Evolutionary conservation across 495 filamentous ascomycete species (phyloP), one percentile per base, ranked within the genome.

Genomic region (Xylaria scruposa): DNA sequence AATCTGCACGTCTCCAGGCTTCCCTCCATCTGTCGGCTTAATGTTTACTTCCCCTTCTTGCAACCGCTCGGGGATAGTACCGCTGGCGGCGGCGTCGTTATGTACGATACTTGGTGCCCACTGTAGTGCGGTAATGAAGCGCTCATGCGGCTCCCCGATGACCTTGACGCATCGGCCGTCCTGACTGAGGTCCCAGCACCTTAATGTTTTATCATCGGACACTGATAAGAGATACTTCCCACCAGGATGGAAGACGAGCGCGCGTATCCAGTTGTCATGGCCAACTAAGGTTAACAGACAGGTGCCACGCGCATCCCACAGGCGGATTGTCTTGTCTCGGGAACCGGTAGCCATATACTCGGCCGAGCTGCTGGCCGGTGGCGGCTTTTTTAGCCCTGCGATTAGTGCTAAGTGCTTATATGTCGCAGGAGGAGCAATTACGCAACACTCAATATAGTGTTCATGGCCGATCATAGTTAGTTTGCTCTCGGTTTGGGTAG

Each of bases 241-340:
- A 8, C 91, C 91, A 1, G 93, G 93, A 73, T 95, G 93, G 77
- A 93, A 95, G 33, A 91, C 87, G 12, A 95, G 75, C 4, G 81
- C 89, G 17, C 91, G 86, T 6, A 95, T 88, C 93, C 93, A 95
- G 76, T 94, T 95, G 78, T 95, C 93, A 74, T 95, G 93, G 9
- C 93, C 93, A 3, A 90, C 78, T 1, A 95, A 83, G 3, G 91
- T 93, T 76, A 92, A 94, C 70, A 95, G 87, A 33, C 90, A 78
- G 7, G 90, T 90, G 17, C 93, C 93, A 51, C 91, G 86, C 10
- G 88, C 83, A 75, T 93, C 91, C 92, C 92, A 95, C 9, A 95
- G 75, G 76, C 88, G 89, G 74, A 95, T 93, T 0, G 86, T 92
- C 78, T 94, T 95, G 76, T 95, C 93, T 73, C 93, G 82, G 12